phyloP scores from a whole-genome alignment of 192 early-diverging fungal species.

The Paraglomus brasilianum region DNA sequence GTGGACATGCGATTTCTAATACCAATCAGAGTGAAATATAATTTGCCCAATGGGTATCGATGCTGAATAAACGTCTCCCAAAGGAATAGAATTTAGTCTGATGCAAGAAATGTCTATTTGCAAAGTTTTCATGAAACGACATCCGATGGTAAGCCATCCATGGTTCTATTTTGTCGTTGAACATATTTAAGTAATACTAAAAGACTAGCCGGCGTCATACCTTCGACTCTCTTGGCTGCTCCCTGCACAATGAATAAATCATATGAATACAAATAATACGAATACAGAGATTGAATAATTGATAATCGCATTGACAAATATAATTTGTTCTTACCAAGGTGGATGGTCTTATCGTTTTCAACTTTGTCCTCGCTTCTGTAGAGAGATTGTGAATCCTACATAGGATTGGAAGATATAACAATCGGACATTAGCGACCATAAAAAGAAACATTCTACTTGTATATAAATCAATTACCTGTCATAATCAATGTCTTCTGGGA shows the following conservation, averaged over 20 bases:
- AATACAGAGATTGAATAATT: slow-evolving; percentile 28
- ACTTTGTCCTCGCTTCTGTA: slow-evolving; percentile 55
- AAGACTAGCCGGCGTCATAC: slow-evolving; percentile 76
- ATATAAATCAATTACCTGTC: slow-evolving; percentile 37
- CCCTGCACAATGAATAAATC: slow-evolving; percentile 38
- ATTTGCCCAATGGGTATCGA: too few relatives aligned
- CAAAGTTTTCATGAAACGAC: too few relatives aligned
- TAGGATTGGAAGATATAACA: neutral
- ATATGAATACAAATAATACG: too few relatives aligned
- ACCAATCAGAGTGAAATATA: too few relatives aligned
- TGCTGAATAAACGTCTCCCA: too few relatives aligned
- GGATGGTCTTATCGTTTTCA: slow-evolving; percentile 48
- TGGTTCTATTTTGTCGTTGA: slow-evolving; percentile 40
- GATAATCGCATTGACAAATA: slow-evolving; percentile 26
- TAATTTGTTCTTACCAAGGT: slow-evolving; percentile 58
- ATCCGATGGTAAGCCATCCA: too few relatives aligned
- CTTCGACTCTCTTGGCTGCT: slow-evolving; percentile 76
- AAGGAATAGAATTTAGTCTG: too few relatives aligned
- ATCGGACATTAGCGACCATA: neutral
- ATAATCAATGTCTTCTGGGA: slow-evolving; percentile 69
- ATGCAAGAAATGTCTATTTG: too few relatives aligned
- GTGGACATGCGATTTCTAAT: too few relatives aligned
- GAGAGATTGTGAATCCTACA: slow-evolving; percentile 54
- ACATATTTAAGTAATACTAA: slow-evolving; percentile 66
- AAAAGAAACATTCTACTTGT: neutral